Evolutionary conservation across 257 asterid genomes (phyloP), one percentile per base, ranked within the genome.

Genomic region (Ophiorrhiza pumila): DNA sequence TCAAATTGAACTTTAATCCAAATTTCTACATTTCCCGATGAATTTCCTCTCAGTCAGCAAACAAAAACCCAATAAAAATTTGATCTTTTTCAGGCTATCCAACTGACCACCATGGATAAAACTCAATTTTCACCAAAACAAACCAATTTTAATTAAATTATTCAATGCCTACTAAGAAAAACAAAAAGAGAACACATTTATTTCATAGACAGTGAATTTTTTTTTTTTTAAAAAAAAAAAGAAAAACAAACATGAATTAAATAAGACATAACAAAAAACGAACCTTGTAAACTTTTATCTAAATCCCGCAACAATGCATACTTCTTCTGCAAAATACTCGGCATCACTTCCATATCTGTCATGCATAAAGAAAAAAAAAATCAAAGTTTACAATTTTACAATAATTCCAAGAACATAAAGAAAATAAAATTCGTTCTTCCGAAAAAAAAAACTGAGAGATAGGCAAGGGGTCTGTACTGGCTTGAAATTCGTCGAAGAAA

Each of bases 201-300:
- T 53, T 23, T 7, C 27, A 47, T 20, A 23, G 43, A 56, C 2
- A 1, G 7, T 2, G 4, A 42, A 14, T 0, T 15, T 27, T n/a
- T n/a, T n/a, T n/a, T n/a, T n/a, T n/a, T n/a, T n/a, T n/a, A n/a
- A n/a, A n/a, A n/a, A 64, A 50, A 32, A 15, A 18, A 1, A 15
- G 27, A n/a, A n/a, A 31, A 64, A 6, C 2, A 8, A 17, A n/a
- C 74, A 25, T 7, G 42, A 42, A 13, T 13, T 1, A 9, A 31
- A 18, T 9, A 56, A 49, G 55, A 13, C 0, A 56, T 22, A 74
- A 59, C 9, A 41, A 17, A 43, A 17, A 46, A 65, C 79, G 65
- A 82, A 93, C 99, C 99, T 82, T 88, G 98, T 65, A 91, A 75
- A 73, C 99, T 94, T 76, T 85, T 91, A 80, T 94, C 97, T 77